A percentile compares a stretch with the other conserved stretches of the same genome.
phyloP scores from a whole-genome alignment of 768 basidiomycete genomes.

The Gloeophyllum trabeum region DNA sequence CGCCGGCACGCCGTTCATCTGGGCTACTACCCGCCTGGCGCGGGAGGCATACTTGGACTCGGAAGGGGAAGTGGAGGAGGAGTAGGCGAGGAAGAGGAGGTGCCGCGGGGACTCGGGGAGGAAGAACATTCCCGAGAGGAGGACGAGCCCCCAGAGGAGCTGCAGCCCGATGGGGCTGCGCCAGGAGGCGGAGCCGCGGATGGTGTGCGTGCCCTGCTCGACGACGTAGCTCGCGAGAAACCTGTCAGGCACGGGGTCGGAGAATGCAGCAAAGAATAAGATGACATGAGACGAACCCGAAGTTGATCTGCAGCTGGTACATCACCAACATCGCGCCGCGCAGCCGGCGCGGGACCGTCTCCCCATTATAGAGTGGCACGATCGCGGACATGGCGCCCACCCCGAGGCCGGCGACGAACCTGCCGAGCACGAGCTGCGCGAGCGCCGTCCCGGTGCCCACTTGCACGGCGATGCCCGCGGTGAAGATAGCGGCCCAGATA shows the following conservation, averaged over 20 bases:
- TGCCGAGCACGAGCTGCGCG: constrained; percentile 60
- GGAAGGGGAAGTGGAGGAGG: too few relatives aligned
- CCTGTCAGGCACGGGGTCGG: constrained; percentile 18
- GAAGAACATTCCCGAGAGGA: constrained; percentile 66
- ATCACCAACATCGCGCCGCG: constrained; percentile 63
- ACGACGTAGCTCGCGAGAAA: constrained; percentile 64
- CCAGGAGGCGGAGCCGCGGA: constrained; percentile 57
- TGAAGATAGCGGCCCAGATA: constrained; percentile 69
- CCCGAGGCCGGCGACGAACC: constrained; percentile 66
- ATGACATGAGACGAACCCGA: constrained; percentile 31
- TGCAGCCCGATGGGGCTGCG: constrained; percentile 64
- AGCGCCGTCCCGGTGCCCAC: constrained; percentile 51
- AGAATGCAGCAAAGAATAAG: not conserved
- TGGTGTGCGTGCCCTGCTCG: constrained; percentile 50
- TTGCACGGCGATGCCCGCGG: constrained; percentile 56
- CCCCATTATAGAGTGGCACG: constrained; percentile 55
- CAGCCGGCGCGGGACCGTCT: constrained; percentile 65
- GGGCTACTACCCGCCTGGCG: constrained; percentile 52
- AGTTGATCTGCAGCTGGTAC: constrained; percentile 73
- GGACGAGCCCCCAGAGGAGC: constrained; percentile 53
- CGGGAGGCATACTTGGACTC: constrained; percentile 39
- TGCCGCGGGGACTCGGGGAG: constrained; percentile 75
- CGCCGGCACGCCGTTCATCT: constrained; percentile 49
- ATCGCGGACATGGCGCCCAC: constrained; percentile 67
- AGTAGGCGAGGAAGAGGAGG: constrained; percentile 47